Percentiles rank a stretch among this genome's conserved stretches.
Conservation (phyloP, 441 rosid genomes). For the Pelargonium myrrhifolium region DNA sequence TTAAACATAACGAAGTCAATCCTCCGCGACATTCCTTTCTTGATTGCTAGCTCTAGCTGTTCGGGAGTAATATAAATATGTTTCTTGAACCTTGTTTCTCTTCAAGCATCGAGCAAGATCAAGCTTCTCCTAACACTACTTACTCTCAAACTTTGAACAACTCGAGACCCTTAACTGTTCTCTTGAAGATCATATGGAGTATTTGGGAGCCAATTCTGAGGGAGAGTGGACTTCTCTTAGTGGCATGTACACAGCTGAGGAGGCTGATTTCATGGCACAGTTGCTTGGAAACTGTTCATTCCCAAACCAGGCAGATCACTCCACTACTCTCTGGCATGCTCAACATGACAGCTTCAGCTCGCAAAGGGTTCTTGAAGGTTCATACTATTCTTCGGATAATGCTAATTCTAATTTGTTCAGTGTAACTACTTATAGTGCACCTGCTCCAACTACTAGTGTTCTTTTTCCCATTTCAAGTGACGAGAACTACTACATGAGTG, state of each 20-base stretch:
- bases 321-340: slow-evolving; percentile 28
- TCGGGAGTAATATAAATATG: slow-evolving; percentile 23
- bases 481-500: slow-evolving; percentile 29
- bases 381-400: no score
- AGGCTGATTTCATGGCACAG: slow-evolving; percentile 67
- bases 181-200: slow-evolving; percentile 33
- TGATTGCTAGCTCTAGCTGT: background rate
- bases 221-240: slow-evolving; percentile 60
- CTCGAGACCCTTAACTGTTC: background rate
- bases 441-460: slow-evolving; percentile 10
- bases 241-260: slow-evolving; percentile 51
- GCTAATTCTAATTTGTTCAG: no score
- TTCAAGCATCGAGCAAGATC: slow-evolving; percentile 17
- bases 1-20: slow-evolving; percentile 11
- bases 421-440: no score
- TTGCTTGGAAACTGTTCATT: slow-evolving; percentile 37
- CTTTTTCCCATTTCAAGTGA: slow-evolving; percentile 21
- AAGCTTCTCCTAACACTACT: background rate
- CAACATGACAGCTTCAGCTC: slow-evolving; percentile 7
- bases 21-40: slow-evolving; percentile 21
- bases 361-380: no score
- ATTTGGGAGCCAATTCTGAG: slow-evolving; percentile 34
- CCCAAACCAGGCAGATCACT: slow-evolving; percentile 15
- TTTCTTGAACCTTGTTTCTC: slow-evolving; percentile 12
- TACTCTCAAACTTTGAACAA: background rate